phyloP scores from a whole-genome alignment of 768 basidiomycete species.

The Rhizopogon sp. region DNA sequence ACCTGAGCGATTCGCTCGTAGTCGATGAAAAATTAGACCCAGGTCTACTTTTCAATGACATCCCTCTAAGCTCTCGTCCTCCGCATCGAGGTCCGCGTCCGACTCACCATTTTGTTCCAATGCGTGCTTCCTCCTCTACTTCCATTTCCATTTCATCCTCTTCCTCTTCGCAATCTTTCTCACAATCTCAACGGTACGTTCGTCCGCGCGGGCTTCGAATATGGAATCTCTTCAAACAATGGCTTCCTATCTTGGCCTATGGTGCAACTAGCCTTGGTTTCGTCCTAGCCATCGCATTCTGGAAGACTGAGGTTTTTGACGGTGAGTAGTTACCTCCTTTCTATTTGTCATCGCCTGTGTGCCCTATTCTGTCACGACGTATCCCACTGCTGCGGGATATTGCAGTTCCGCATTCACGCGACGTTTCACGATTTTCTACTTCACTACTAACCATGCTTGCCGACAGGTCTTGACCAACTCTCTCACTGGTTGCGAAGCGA shows the following conservation, averaged over 20 bases:
- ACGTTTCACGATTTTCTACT: constrained; percentile 1
- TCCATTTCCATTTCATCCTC: constrained; percentile 1
- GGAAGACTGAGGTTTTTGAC: constrained; percentile 76
- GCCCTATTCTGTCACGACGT: background rate
- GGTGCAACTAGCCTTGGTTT: constrained; percentile 73
- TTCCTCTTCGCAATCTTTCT: constrained; percentile 5
- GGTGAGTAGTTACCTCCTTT: constrained; percentile 42
- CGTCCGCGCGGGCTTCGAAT: constrained; percentile 49
- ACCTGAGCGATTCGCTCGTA: constrained; percentile 9
- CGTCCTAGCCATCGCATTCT: constrained; percentile 76
- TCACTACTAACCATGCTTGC: constrained; percentile 1
- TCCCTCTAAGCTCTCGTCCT: constrained; percentile 12
- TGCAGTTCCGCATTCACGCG: background rate
- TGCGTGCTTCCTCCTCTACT: constrained; percentile 10
- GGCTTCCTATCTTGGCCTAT: constrained; percentile 77
- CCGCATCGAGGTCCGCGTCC: constrained; percentile 13
- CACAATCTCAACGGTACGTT: constrained; percentile 28
- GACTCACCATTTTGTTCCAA: constrained; percentile 16
- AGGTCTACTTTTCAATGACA: constrained; percentile 10
- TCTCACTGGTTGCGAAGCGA: constrained; percentile 74
- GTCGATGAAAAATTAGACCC: constrained; percentile 17
- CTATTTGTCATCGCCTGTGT: background rate
- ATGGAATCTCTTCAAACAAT: constrained; percentile 60
- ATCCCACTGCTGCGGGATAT: background rate
- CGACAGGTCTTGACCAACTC: constrained; percentile 72